phyloP scores from a whole-genome alignment of 208 protist species.

The Trypanosoma cruzi region DNA sequence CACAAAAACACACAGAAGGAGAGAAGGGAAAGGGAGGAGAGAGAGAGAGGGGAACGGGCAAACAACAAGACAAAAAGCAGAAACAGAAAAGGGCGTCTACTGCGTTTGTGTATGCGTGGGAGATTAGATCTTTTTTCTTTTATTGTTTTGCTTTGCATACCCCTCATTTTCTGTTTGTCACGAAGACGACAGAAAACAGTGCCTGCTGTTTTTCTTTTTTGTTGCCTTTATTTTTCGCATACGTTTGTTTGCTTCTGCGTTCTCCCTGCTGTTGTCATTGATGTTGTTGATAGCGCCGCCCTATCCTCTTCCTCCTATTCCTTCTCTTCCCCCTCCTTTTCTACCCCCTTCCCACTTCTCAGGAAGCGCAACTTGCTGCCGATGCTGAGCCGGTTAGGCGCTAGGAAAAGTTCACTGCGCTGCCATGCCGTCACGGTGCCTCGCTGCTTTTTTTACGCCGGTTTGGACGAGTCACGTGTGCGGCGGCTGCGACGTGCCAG shows the following conservation, averaged over 20 bases:
- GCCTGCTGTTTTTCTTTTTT: neutral
- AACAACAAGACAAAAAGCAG: neutral
- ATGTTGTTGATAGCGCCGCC: neutral
- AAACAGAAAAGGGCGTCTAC: neutral
- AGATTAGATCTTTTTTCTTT: neutral
- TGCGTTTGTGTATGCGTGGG: neutral
- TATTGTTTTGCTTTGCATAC: neutral
- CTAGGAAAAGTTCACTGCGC: neutral
- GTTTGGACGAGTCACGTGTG: slow-evolving; percentile 72
- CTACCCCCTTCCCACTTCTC: too few relatives aligned
- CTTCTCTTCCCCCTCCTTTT: too few relatives aligned
- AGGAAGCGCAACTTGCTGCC: neutral
- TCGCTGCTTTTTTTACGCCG: slow-evolving; percentile 62
- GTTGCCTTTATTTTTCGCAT: neutral
- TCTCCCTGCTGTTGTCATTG: neutral
- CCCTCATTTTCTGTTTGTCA: neutral
- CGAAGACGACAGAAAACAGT: neutral
- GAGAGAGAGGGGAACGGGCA: neutral
- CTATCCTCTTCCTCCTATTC: neutral
- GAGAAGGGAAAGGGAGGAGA: neutral
- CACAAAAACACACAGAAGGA: too few relatives aligned
- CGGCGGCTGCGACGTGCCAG: slow-evolving; percentile 55
- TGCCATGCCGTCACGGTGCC: neutral
- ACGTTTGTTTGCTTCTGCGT: neutral
- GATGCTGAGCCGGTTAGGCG: slow-evolving; percentile 5